Evolutionary conservation across 2,329 filamentous ascomycete species (phyloP), one percentile per base, ranked within the genome.

Genomic region (Aurifilum marmelostoma): DNA sequence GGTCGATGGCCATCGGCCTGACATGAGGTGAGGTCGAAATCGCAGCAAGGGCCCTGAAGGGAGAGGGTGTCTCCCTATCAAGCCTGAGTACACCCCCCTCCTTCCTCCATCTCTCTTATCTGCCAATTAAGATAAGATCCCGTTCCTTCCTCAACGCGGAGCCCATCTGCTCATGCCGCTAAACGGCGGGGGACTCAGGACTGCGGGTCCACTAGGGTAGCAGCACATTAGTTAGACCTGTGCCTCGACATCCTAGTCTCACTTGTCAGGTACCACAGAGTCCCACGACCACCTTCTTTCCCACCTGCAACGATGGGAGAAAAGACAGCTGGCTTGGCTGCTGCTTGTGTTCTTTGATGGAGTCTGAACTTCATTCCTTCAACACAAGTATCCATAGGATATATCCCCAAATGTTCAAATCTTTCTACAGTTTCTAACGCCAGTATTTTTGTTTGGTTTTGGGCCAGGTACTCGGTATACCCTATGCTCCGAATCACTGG

Each of bases 21-120:
- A 37, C 27, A 37, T n/a, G 32, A 59, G 11, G 32, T 59, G 56
- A 59, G 32, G 56, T 59, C 56, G 24, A 59, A 59, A 37, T n/a
- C 27, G 12, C 52, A 34, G 54, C 56, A 21, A 5, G 54, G 54
- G 54, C 27, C 27, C n/a, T 21, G 29, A 2, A 32, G 29, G n/a
- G n/a, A 34, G 2, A 29, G 29, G 54, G 54, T 8, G 56, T 32
- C 32, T n/a, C 27, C n/a, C 27, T 34, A 37, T 37, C 16, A 4
- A n/a, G 18, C 18, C 12, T 11, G n/a, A n/a, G 56, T 7, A 12
- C 56, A 37, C 56, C 29, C 32, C 43, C 34, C 34, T 34, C 34
- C 34, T 34, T 8, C 18, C 21, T 47, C 7, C 2, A 24, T 32
- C 52, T 56, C n/a, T 59, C 56, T 59, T 37, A 59, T 59, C 32